phyloP scores from a whole-genome alignment of 2,329 filamentous ascomycete genomes.

The Sporothrix variecibatus region DNA sequence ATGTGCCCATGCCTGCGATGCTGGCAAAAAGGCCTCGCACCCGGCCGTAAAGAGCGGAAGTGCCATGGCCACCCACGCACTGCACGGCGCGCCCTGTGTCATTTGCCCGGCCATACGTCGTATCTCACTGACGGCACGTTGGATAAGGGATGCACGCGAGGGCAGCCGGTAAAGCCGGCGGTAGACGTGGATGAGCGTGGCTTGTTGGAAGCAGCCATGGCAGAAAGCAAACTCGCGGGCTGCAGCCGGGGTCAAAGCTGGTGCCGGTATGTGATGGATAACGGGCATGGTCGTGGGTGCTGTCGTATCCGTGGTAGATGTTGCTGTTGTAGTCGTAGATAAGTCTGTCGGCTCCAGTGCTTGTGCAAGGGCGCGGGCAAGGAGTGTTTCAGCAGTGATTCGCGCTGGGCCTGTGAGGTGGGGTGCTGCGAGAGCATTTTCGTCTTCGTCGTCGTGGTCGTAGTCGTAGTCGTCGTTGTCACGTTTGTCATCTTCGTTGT shows the following conservation, averaged over 20 bases:
- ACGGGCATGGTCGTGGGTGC: too few relatives aligned
- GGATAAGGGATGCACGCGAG: slow-evolving; percentile 22
- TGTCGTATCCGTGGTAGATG: neutral
- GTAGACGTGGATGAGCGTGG: slow-evolving; percentile 28
- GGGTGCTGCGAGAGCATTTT: neutral
- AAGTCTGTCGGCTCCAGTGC: neutral
- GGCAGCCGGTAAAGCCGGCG: slow-evolving; percentile 27
- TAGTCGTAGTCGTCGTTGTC: neutral
- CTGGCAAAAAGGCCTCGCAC: slow-evolving; percentile 22
- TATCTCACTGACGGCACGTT: slow-evolving; percentile 20
- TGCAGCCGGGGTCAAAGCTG: neutral
- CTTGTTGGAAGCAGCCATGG: slow-evolving; percentile 28
- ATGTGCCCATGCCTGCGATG: slow-evolving; percentile 27
- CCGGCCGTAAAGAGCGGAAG: slow-evolving; percentile 28
- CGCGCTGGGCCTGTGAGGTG: slow-evolving; percentile 3
- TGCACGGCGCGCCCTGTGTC: slow-evolving; percentile 26
- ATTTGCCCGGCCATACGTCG: slow-evolving; percentile 22
- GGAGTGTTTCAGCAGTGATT: neutral
- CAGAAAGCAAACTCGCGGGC: slow-evolving; percentile 24
- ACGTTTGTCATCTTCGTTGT: neutral
- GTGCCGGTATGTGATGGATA: neutral
- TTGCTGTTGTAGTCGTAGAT: neutral
- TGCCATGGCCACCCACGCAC: slow-evolving; percentile 25
- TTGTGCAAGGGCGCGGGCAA: slow-evolving; percentile 9
- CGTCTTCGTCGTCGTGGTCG: neutral